Conservation (phyloP, 192 early-diverging fungal species). For the Jimgerdemannia lactiflua region DNA sequence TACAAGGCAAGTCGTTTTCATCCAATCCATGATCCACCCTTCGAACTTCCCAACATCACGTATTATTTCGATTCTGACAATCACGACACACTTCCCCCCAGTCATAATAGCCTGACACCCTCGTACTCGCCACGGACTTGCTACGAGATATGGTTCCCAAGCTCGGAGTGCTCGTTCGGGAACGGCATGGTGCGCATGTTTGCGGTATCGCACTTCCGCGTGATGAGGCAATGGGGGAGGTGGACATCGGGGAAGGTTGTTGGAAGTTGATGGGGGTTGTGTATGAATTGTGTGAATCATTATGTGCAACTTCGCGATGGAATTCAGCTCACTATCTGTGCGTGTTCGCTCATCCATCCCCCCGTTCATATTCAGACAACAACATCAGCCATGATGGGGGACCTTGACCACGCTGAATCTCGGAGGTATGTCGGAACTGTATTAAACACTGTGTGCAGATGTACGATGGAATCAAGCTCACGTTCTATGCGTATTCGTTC, state of each 20-base stretch:
- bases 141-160: constrained; percentile 5
- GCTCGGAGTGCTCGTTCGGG: constrained; percentile 37
- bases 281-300: background rate
- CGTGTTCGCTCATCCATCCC: too few relatives aligned
- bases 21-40: background rate
- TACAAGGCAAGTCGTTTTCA: constrained; percentile 32
- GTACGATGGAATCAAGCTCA: too few relatives aligned
- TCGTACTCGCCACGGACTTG: background rate
- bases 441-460: too few relatives aligned
- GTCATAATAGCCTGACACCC: background rate
- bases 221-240: constrained; percentile 2
- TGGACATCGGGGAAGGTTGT: constrained; percentile 1
- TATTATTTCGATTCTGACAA: background rate
- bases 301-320: too few relatives aligned
- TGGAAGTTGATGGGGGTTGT: background rate
- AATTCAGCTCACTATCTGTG: too few relatives aligned
- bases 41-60: background rate
- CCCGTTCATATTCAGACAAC: background rate
- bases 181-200: constrained; percentile 26
- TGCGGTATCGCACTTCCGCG: constrained; percentile 29
- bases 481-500: too few relatives aligned
- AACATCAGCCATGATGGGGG: background rate
- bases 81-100: background rate
- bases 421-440: too few relatives aligned
- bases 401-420: too few relatives aligned